Base-by-base conservation (phyloP, 179 eudicot species). In the Corrigiola litoralis region DNA sequence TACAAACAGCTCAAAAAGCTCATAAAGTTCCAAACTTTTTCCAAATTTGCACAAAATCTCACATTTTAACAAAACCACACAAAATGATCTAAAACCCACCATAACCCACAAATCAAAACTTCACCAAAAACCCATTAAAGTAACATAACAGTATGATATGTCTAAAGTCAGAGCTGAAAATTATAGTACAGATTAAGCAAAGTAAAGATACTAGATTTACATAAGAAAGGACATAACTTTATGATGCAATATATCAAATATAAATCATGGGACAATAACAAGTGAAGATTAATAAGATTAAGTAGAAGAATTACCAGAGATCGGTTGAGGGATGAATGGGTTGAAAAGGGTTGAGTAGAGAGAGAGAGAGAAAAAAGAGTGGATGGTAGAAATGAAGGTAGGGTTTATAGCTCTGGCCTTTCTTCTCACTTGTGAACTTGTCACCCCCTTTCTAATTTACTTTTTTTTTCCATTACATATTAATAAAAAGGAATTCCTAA, bases 371-470 rank as follows among this genome's bases (percentile, higher is more conserved):
- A 12, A 40, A 34, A 21, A 29, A 0, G n/a, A 2, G 0, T 0
- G 27, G 0, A 4, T 5, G 14, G 27, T 1, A 20, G 4, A n/a
- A n/a, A n/a, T n/a, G n/a, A n/a, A 25, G 21, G 61, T 66, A 66
- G 61, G 61, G 70, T 57, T 67, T 67, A 67, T 67, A 29, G 9
- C 27, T 42, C 42, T 29, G 40, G 50, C 61, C 60, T 50, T 51
- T 51, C 1, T 24, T 2, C 14, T 0, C n/a, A 14, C 17, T 14
- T 42, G 2, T 42, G 14, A 14, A 14, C 3, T 42, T 42, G 14
- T 42, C 17, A 21, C 25, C 41, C 44, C 34, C 10, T 56, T 12
- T 56, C 34, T 56, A 2, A 11, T 18, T 17, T 6, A 32, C 34
- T 56, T 56, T 56, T 34, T 13, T 25, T 51, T n/a, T n/a, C n/a